These are phyloP conservation scores for Penicillium verhagenii DNA, from an alignment of 495 filamentous ascomycete species.

Conservation along the genomic window DNA sequence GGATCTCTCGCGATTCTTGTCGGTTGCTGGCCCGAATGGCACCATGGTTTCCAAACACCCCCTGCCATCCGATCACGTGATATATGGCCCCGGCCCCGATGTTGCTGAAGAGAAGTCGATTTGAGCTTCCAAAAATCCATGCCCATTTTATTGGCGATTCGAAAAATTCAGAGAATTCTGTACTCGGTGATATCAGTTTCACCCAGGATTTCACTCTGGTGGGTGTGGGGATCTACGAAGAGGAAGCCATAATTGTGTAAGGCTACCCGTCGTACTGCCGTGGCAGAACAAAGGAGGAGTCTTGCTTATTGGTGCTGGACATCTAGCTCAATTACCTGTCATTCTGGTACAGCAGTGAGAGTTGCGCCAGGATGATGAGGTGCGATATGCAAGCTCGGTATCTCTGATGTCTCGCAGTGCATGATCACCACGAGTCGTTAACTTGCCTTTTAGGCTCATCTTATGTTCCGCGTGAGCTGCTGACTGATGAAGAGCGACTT, in stretches of 20 bases:
- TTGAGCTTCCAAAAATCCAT: constrained; percentile 1
- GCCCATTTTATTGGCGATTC: not conserved
- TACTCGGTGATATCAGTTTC: not conserved
- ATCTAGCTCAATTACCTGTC: not conserved
- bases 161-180: not conserved
- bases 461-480: not conserved
- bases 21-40: not conserved
- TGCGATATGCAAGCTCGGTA: not conserved
- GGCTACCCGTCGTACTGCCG: not conserved
- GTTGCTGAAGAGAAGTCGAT: constrained; percentile 1
- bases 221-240: not conserved
- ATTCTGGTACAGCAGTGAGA: not conserved
- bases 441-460: not conserved
- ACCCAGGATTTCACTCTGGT: not conserved
- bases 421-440: not conserved
- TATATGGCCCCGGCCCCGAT: not conserved
- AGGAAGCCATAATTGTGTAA: not conserved
- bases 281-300: not conserved
- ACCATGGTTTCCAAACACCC: not conserved
- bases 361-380: not conserved
- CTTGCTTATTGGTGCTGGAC: not conserved
- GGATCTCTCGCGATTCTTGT: not conserved
- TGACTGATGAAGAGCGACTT: not conserved
- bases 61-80: not conserved
- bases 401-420: constrained; percentile 1